phyloP scores from a whole-genome alignment of 2,329 filamentous ascomycete genomes.

The Alternaria sp. region DNA sequence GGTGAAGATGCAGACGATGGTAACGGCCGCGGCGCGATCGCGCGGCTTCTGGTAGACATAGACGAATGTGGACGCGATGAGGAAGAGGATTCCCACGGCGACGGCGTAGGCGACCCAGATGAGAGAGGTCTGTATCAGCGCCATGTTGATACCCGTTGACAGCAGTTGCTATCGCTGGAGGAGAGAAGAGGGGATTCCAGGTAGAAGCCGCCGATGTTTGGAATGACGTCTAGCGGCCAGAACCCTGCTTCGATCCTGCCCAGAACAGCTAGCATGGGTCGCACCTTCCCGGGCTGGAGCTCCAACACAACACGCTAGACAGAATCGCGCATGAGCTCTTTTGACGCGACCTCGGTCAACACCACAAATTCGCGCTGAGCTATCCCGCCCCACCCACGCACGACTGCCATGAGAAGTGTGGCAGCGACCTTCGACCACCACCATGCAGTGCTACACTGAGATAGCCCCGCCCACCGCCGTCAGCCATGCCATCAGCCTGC shows the following conservation, averaged over 20 bases:
- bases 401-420: conserved; percentile 24
- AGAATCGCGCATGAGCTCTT: conserved; percentile 22
- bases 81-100: conserved; percentile 76
- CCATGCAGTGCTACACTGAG: conserved; percentile 98
- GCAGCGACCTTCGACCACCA: not conserved
- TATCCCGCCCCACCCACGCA: not conserved
- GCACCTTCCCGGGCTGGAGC: conserved; percentile 13
- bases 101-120: conserved; percentile 96
- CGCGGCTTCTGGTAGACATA: conserved; percentile 90
- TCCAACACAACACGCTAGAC: conserved; percentile 8
- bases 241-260: not conserved
- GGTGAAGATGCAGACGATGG: conserved; percentile 82
- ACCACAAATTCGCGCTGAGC: conserved; percentile 1
- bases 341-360: conserved; percentile 18
- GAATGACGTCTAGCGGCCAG: not conserved
- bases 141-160: conserved; percentile 53
- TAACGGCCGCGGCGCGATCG: conserved; percentile 83
- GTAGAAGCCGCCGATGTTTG: not conserved
- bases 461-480: conserved; percentile 92
- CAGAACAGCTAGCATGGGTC: conserved; percentile 2
- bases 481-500: conserved; percentile 80
- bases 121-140: conserved; percentile 81
- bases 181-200: not conserved
- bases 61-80: conserved; percentile 82
- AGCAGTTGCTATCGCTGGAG: not conserved